Percentiles rank a stretch among this genome's conserved stretches.
Evolutionary conservation across 202 grass and related monocot genomes (phyloP).

Genomic region (Schoenoplectus triqueter): DNA sequence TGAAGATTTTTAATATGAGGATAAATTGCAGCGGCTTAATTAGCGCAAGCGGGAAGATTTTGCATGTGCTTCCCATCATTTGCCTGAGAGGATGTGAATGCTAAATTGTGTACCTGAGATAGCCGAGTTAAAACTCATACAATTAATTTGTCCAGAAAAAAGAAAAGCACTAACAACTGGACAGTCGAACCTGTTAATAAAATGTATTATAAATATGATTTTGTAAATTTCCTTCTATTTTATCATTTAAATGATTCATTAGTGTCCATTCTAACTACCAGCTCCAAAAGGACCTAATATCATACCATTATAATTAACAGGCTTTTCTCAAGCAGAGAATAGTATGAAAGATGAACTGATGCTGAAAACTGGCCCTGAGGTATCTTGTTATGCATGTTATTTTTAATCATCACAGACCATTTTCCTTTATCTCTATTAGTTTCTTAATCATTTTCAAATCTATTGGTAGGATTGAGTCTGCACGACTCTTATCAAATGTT

Average conservation of each 20-base stretch:
- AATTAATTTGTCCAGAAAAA: constrained; percentile 19
- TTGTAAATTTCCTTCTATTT: background rate
- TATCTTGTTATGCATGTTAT: constrained; percentile 46
- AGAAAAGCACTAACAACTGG: background rate
- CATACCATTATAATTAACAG: constrained; percentile 44
- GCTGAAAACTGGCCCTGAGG: constrained; percentile 59
- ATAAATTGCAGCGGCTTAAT: background rate
- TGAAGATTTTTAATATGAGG: background rate
- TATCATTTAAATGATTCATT: constrained; percentile 12
- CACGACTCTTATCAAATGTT: background rate
- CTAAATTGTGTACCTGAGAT: background rate
- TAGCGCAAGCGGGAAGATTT: background rate
- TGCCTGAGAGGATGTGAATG: background rate
- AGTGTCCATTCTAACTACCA: background rate
- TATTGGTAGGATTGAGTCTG: background rate
- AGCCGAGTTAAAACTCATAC: background rate
- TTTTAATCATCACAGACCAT: background rate
- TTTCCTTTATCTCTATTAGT: constrained; percentile 3
- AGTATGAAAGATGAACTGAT: constrained; percentile 44
- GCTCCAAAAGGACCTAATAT: constrained; percentile 23
- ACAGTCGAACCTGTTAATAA: background rate
- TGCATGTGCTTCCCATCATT: background rate
- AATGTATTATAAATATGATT: constrained; percentile 12
- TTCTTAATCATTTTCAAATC: background rate
- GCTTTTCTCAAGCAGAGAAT: constrained; percentile 51